Base-by-base conservation (phyloP, 192 early-diverging fungal species). In the Borealophlyctis nickersoniae region DNA sequence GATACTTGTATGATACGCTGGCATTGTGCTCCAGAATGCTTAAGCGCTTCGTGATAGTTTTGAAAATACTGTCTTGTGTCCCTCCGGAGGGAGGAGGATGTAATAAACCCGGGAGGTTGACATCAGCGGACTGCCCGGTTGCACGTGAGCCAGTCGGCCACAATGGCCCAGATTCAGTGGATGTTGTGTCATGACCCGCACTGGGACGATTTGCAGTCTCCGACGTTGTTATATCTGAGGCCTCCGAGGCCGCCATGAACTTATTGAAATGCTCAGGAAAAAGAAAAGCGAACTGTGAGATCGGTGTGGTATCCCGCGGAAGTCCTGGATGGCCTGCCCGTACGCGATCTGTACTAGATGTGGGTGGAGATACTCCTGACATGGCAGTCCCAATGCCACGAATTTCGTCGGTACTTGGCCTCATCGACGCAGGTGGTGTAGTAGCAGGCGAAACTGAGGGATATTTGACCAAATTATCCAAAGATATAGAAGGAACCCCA, bases 1-100 rank as follows among this genome's bases (percentile, higher is more conserved):
- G 60, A 51, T 62, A 79, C 33, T 62, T 63, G 63, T 73, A 73
- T 5, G 70, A 66, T 53, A 79, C 65, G 0, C 90, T 91, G 2
- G 89, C 78, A 66, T 94, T 95, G 24, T 85, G 74, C 63, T 98
- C 95, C 9, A 98, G 74, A 14, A 78, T 70, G 31, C 75, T 70
- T 1, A 98, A 73, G 14, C 95, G 86, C 59, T 90, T 92, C 81
- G 92, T 86, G 32, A 98, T 94, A 5, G 88, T 93, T 56, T 95
- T 94, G 73, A 91, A 95, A 34, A 95, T 88, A 32, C 85, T 89
- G 50, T 91, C 92, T 63, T 93, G 90, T 13, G 84, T 83, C 0
- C 73, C 70, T 23, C 70, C 66, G 19, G 48, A 63, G 22, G 57
- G 24, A n/a, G 71, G 49, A 23, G 58, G 39, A 19, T 13, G 7